A percentile compares a stretch with the other conserved stretches of the same genome.
These are phyloP conservation scores for Didymella glomerata DNA, from an alignment of 2,329 filamentous ascomycete genomes.

Conservation along the genomic window DNA sequence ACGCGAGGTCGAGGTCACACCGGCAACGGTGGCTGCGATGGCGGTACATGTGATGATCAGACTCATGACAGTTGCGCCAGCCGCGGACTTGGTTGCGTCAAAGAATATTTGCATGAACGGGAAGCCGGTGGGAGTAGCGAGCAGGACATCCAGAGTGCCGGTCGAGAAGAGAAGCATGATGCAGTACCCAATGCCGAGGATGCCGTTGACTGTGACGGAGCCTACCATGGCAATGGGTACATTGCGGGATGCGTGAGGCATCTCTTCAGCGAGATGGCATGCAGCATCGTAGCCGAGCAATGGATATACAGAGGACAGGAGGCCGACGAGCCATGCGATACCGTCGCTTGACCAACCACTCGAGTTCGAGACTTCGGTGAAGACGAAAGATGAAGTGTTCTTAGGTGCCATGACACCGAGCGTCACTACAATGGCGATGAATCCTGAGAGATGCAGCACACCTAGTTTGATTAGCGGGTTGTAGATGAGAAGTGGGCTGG, in stretches of 20 bases:
- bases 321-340: constrained; percentile 37
- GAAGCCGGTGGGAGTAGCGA: constrained; percentile 52
- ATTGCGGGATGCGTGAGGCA: constrained; percentile 36
- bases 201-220: constrained; percentile 53
- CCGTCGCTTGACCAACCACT: constrained; percentile 35
- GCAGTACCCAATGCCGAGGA: constrained; percentile 56
- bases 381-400: constrained; percentile 31
- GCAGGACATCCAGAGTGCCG: constrained; percentile 51
- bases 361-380: constrained; percentile 29
- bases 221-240: constrained; percentile 49
- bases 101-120: constrained; percentile 60
- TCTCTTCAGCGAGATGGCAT: constrained; percentile 52
- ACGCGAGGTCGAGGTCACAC: constrained; percentile 49
- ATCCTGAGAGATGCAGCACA: constrained; percentile 29
- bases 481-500: too few species aligned
- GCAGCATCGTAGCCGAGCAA: constrained; percentile 53
- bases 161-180: constrained; percentile 57
- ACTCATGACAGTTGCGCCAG: constrained; percentile 56
- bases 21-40: constrained; percentile 33
- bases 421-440: constrained; percentile 29
- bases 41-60: constrained; percentile 24
- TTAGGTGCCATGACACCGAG: constrained; percentile 34
- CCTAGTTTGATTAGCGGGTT: constrained; percentile 23
- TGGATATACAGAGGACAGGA: constrained; percentile 35
- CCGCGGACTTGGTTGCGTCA: constrained; percentile 28